A percentile compares a stretch with the other conserved stretches of the same genome.
phyloP scores from a whole-genome alignment of 164 flowering plant species.

The Buxus sempervirens region DNA sequence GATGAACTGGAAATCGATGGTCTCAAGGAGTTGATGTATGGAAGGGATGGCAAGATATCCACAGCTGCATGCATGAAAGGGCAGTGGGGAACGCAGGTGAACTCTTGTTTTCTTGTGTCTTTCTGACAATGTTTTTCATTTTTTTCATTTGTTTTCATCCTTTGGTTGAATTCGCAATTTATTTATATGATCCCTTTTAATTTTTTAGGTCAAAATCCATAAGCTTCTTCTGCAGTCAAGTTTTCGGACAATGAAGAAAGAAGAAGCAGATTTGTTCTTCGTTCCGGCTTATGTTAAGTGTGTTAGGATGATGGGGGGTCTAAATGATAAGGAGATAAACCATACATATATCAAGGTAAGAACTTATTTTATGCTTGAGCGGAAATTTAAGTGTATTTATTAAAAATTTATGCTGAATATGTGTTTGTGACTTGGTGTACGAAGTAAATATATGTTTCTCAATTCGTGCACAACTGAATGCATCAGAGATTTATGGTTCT shows the following conservation, averaged over 20 bases:
- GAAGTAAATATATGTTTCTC: too few species aligned
- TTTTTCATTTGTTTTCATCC: background rate
- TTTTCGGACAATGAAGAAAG: slow-evolving; percentile 69
- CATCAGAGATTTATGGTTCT: too few species aligned
- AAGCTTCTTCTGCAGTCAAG: slow-evolving; percentile 56
- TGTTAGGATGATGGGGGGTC: slow-evolving; percentile 86
- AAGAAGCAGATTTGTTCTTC: slow-evolving; percentile 89
- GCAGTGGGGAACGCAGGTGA: slow-evolving; percentile 98
- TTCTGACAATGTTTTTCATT: background rate
- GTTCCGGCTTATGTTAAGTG: slow-evolving; percentile 91
- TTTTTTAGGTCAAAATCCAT: slow-evolving; percentile 67
- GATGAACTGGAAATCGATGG: slow-evolving; percentile 85
- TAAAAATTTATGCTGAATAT: too few species aligned
- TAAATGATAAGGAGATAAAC: slow-evolving; percentile 85
- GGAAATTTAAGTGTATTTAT: too few species aligned
- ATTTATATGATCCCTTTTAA: background rate
- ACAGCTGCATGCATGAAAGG: slow-evolving; percentile 65
- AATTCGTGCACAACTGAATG: too few species aligned
- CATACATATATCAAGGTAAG: slow-evolving; percentile 77
- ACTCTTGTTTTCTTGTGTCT: background rate
- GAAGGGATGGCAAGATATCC: slow-evolving; percentile 62
- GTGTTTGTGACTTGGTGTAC: too few species aligned
- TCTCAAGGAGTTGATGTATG: slow-evolving; percentile 58
- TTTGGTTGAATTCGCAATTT: too few species aligned
- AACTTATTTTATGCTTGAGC: background rate